Conservation (phyloP, 352 stramenopile species). For the Phytophthora kernoviae region DNA sequence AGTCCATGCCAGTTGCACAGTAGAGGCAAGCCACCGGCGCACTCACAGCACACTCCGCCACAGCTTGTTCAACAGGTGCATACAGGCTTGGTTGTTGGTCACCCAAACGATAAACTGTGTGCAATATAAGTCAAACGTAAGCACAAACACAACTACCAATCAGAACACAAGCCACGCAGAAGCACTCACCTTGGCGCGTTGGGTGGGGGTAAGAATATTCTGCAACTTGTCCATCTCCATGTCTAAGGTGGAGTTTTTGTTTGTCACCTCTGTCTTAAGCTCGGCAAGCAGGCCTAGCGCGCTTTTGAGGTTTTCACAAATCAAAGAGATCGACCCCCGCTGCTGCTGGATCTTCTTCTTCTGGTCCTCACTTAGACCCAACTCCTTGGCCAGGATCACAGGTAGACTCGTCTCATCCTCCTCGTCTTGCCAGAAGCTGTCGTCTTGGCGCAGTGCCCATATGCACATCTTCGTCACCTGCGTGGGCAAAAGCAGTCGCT, state of each 20-base stretch:
- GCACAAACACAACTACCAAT: neutral
- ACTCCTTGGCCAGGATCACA: constrained; percentile 88
- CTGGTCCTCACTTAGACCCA: constrained; percentile 92
- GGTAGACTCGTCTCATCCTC: constrained; percentile 91
- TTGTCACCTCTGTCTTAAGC: constrained; percentile 85
- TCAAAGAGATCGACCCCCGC: constrained; percentile 69
- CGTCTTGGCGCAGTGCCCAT: constrained; percentile 90
- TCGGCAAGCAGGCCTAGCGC: constrained; percentile 88
- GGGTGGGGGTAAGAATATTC: constrained; percentile 93
- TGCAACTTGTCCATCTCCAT: constrained; percentile 94
- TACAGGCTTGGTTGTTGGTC: constrained; percentile 95
- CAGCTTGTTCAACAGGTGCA: constrained; percentile 97
- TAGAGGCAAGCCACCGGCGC: constrained; percentile 10
- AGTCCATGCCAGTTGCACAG: constrained; percentile 11
- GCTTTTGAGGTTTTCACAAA: constrained; percentile 91
- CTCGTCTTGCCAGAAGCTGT: constrained; percentile 89
- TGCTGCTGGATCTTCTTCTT: constrained; percentile 94
- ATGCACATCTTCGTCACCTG: constrained; percentile 95
- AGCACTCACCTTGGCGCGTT: constrained; percentile 86
- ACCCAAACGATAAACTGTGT: constrained; percentile 95
- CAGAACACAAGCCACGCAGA: neutral
- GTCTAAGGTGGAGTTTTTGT: constrained; percentile 94
- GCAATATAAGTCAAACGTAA: constrained; percentile 17
- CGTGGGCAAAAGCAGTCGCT: constrained; percentile 93
- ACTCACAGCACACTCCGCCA: constrained; percentile 91